Base-by-base conservation (phyloP, 768 basidiomycete genomes). In the Tricholoma flavovirens region DNA sequence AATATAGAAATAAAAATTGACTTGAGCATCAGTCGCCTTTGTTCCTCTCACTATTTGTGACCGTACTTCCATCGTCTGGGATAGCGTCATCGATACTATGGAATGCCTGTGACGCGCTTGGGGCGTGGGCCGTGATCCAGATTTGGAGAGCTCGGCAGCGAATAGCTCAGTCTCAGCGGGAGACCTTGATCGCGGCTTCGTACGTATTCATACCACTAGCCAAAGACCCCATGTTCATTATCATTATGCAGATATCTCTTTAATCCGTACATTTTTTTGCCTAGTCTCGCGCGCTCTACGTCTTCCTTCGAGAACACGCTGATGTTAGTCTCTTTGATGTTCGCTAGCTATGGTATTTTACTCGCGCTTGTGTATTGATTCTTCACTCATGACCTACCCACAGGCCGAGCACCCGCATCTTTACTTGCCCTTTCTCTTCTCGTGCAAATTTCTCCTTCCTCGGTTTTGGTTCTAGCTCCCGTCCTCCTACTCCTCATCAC, bases 261-360 rank as follows among this genome's bases (percentile, higher is more conserved):
- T 50, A 97, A 98, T 62, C 97, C 97, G 2, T 97, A 97, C 68
- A 71, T 90, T 7, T 69, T 96, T 55, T 75, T 93, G 1, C 83
- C 94, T 0, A 86, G 84, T 29, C 74, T 96, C 6, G 89, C 93
- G 0, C 74, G 85, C 10, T 95, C 95, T 0, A 91, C 91, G 0
- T 88, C 92, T 0, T 80, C 84, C 2, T 74, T 98, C 14, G 92
- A 96, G 64, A 96, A 91, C 66, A 75, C 85, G 1, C 68, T 91
- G 5, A 72, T 83, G 26, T 74, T 96, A 1, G 62, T 87, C 1
- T 64, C 86, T 4, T 68, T 97, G 38, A 80, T 84, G 75, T 86
- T 84, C 62, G 90, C 90, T 0, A 76, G 82, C 33, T 73, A 80
- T 76, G 82, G 92, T 88, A 56, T 49, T 74, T n/a, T 22, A 11